Percentiles rank a stretch among this genome's conserved stretches.
phyloP scores from a whole-genome alignment of 495 filamentous ascomycete species.

The Penicillium simplicissimum region DNA sequence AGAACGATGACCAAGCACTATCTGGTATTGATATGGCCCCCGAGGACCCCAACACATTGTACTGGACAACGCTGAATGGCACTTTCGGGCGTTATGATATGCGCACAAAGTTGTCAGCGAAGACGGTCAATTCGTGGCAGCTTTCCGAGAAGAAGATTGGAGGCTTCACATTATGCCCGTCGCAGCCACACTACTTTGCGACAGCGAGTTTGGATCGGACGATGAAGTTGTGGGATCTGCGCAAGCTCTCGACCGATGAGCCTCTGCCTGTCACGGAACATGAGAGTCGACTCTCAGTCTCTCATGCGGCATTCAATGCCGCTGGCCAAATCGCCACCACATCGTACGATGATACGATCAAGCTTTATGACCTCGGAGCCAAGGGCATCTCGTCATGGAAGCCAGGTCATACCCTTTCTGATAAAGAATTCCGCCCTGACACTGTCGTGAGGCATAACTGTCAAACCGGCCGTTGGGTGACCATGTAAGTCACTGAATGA shows the following conservation, averaged over 20 bases:
- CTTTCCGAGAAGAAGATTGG: constrained; percentile 94
- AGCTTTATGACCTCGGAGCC: constrained; percentile 77
- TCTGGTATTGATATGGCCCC: constrained; percentile 77
- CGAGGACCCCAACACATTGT: constrained; percentile 68
- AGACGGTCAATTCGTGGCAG: constrained; percentile 61
- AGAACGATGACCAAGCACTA: constrained; percentile 70
- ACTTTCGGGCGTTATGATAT: constrained; percentile 76
- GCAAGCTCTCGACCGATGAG: constrained; percentile 65
- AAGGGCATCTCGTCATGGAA: constrained; percentile 61
- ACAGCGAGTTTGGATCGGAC: constrained; percentile 90
- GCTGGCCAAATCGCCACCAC: constrained; percentile 85
- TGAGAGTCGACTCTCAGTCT: constrained; percentile 78
- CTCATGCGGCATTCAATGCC: constrained; percentile 83
- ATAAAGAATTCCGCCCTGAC: constrained; percentile 66
- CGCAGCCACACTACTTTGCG: constrained; percentile 76
- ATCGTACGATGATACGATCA: constrained; percentile 92
- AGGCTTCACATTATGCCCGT: constrained; percentile 81
- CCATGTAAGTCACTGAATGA: constrained; percentile 52
- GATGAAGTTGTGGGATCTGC: constrained; percentile 88
- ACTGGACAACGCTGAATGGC: constrained; percentile 87
- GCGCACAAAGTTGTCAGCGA: constrained; percentile 54
- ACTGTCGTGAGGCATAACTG: constrained; percentile 83
- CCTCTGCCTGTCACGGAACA: constrained; percentile 80
- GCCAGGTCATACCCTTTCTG: constrained; percentile 56
- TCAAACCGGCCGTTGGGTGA: constrained; percentile 85